Base-by-base conservation (phyloP, 495 filamentous ascomycete genomes). In the Parathielavia hyrcaniae region DNA sequence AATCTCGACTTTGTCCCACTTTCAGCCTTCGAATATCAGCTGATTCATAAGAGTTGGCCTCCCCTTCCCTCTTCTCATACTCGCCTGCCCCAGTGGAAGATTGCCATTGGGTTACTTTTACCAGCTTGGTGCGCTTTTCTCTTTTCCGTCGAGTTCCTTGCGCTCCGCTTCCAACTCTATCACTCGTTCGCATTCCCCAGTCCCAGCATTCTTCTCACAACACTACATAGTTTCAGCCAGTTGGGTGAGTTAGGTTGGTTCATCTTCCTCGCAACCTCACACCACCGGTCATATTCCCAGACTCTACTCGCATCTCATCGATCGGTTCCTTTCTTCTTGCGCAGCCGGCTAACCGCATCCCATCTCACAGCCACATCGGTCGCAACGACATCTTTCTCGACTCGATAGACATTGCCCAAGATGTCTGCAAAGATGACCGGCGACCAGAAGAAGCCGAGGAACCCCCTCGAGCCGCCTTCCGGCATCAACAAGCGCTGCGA, bases 401-500 rank as follows among this genome's bases (percentile, higher is more conserved):
- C 1, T 6, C 4, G 16, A 17, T 22, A 6, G 26, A 30, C 45
- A 17, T 13, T 30, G 30, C 30, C 35, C 55, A 47, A 6, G 3
- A 59, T 60, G 55, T 32, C 49, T 20, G 17, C 22, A 7, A 19
- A 8, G 22, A 30, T 44, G 32, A 4, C 26, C 10, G 22, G 14
- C 32, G 9, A 6, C 5, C 22, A 9, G 0, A 35, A 54, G 36
- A 30, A 46, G 39, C 26, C 6, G 26, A 30, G 43, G 19, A 46
- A 60, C 35, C 35, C 46, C 10, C 49, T 64, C 35, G 30, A 32
- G 13, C 7, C 36, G 1, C 58, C 57, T 16, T 38, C 54, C 10
- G 57, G 57, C 7, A 49, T 72, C 50, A 71, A 69, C 55, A 76
- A 69, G 53, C 74, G 75, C 20, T 56, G 72, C 51, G 76, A 79